phyloP scores from a whole-genome alignment of 2,329 filamentous ascomycete species.

The Parasarocladium wereldwijsianum region DNA sequence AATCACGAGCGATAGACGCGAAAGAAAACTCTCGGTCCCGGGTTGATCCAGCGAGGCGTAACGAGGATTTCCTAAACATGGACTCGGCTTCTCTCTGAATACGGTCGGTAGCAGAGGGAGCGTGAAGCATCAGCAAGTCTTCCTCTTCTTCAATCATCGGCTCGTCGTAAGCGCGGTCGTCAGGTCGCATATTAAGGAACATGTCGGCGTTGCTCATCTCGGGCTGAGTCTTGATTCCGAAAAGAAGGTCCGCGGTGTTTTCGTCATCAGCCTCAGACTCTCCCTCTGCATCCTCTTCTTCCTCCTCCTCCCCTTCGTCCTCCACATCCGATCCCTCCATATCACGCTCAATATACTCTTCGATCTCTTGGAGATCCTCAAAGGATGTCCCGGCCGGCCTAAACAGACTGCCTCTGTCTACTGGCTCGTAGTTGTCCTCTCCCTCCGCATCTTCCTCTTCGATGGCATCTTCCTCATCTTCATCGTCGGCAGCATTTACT shows the following conservation, averaged over 20 bases:
- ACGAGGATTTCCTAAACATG: constrained; percentile 37
- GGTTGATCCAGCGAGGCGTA: constrained; percentile 23
- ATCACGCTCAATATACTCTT: constrained; percentile 18
- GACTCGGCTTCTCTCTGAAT: constrained; percentile 40
- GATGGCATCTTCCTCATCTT: constrained; percentile 13
- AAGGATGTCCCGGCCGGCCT: constrained; percentile 18
- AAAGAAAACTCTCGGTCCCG: constrained; percentile 46
- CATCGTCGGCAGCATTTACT: constrained; percentile 18
- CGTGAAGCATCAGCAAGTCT: constrained; percentile 39
- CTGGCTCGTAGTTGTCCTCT: constrained; percentile 17
- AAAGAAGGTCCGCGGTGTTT: no score
- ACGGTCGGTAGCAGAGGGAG: constrained; percentile 37
- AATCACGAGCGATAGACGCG: constrained; percentile 54
- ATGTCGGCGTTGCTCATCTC: constrained; percentile 19
- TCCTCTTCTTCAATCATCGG: constrained; percentile 28
- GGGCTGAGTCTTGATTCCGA: neutral
- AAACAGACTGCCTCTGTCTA: constrained; percentile 18
- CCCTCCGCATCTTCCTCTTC: constrained; percentile 19
- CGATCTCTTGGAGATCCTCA: constrained; percentile 18
- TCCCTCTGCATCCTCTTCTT: constrained; percentile 21
- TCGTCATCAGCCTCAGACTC: constrained; percentile 12
- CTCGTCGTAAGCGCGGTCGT: constrained; percentile 22
- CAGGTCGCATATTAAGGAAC: constrained; percentile 33
- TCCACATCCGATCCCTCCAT: constrained; percentile 17
- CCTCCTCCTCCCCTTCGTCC: constrained; percentile 22